These are phyloP conservation scores for Boletus speciosus DNA, from an alignment of 768 basidiomycete species.

Conservation along the genomic window DNA sequence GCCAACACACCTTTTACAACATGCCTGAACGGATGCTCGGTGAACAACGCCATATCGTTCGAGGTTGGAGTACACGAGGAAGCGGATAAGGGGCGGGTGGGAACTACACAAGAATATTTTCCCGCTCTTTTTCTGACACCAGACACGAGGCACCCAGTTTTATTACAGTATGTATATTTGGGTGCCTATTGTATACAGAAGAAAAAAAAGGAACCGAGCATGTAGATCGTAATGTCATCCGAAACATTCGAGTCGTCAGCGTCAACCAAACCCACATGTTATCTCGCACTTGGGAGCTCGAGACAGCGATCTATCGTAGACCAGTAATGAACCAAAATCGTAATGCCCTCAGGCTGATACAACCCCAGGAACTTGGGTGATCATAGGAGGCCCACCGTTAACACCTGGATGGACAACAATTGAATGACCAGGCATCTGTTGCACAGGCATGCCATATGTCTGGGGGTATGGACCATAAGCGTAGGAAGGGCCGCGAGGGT, in stretches of 20 bases:
- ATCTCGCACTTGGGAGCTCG: background rate
- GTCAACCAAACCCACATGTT: background rate
- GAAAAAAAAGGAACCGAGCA: too few species aligned
- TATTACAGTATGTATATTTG: conserved; percentile 10
- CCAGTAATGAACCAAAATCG: background rate
- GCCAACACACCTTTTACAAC: conserved; percentile 28
- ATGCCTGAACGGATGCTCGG: conserved; percentile 33
- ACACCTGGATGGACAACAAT: conserved; percentile 65
- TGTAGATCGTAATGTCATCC: conserved; percentile 11
- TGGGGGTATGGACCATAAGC: conserved; percentile 35
- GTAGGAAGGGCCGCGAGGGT: conserved; percentile 22
- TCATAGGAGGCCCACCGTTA: conserved; percentile 56
- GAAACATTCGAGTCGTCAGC: conserved; percentile 8
- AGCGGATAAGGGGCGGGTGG: conserved; percentile 26
- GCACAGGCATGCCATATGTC: conserved; percentile 27
- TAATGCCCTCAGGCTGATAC: conserved; percentile 16
- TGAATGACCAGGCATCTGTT: conserved; percentile 56
- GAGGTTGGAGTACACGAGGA: conserved; percentile 12
- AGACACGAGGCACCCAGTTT: conserved; percentile 27
- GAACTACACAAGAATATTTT: conserved; percentile 10
- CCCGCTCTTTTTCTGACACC: conserved; percentile 21
- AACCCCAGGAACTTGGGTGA: conserved; percentile 54
- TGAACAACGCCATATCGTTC: conserved; percentile 30
- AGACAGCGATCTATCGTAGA: background rate
- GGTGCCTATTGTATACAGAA: conserved; percentile 8